phyloP scores from a whole-genome alignment of 1,284 basidiomycete species.

The Ganoderma sp. region DNA sequence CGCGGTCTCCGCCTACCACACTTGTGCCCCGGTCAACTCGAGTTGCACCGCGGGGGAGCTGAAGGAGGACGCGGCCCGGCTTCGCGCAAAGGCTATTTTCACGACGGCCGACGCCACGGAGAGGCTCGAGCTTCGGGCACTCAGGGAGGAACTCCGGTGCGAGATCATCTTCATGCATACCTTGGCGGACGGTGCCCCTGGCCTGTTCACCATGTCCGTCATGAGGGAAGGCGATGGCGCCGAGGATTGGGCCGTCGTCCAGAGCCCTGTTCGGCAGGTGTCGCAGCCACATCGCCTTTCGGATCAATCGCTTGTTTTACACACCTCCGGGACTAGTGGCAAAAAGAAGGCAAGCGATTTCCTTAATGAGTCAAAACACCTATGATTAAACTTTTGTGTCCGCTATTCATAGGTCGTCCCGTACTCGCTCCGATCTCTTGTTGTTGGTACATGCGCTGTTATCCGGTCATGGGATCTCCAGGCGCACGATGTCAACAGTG shows the following conservation, averaged over 20 bases:
- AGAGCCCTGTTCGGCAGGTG: constrained; percentile 27
- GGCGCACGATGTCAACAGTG: constrained; percentile 50
- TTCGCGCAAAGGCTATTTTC: constrained; percentile 29
- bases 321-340: constrained; percentile 71
- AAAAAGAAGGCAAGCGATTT: constrained; percentile 47
- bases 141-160: constrained; percentile 29
- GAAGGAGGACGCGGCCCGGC: constrained; percentile 27
- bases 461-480: constrained; percentile 62
- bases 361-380: background rate
- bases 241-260: constrained; percentile 27
- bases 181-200: constrained; percentile 43
- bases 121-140: constrained; percentile 22
- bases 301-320: constrained; percentile 63
- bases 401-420: constrained; percentile 53
- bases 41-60: constrained; percentile 31
- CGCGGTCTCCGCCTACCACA: constrained; percentile 28
- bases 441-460: constrained; percentile 65
- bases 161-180: constrained; percentile 44
- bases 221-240: constrained; percentile 36
- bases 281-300: constrained; percentile 46
- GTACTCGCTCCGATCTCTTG: constrained; percentile 61
- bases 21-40: constrained; percentile 31
- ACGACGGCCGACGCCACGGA: constrained; percentile 30
- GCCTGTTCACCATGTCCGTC: constrained; percentile 48
- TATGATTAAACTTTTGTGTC: background rate